Evolutionary conservation across 1,284 basidiomycete genomes (phyloP), one percentile per base, ranked within the genome.

Genomic region (Phaffia rhodozyma): DNA sequence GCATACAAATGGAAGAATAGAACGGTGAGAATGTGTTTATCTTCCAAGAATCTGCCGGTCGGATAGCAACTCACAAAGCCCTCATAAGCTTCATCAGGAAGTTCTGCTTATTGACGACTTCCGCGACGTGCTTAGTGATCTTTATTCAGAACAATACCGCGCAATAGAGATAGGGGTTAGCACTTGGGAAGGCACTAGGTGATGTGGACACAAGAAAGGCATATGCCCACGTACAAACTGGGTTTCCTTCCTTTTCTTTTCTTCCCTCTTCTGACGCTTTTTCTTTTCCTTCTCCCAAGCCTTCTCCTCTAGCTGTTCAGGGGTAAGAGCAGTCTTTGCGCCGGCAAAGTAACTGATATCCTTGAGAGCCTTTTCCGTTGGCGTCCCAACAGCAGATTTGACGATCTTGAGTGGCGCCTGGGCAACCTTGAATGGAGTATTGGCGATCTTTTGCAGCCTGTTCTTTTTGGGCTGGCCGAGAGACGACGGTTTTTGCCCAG

Each of bases 51-150:
- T 43, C 38, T 43, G 5, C 13, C 16, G 4, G 9, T 43, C 38
- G 13, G 38, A 52, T 89, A 93, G 92, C 89, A 94, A 93, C 79
- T 43, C 38, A 43, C 38, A 96, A 83, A 11, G 89, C 85, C 55
- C 91, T 82, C 21, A 87, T 83, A 51, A 94, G 82, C 78, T 94
- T 94, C 73, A 93, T 78, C 66, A 96, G 80, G 76, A 94, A 94
- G 69, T 92, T 86, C 73, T 94, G 90, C 23, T 91, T 82, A 70
- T 86, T 83, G 57, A 93, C 79, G 68, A 93, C 86, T 63, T 86
- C 85, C 2, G 90, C 90, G 25, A 93, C 87, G 71, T 93, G 91
- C 69, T 86, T 86, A 49, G 91, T 91, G 69, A 93, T 92, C 38
- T 43, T 2, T 7, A 16, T 2, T 11, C 38, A 43, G 13, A 16